phyloP scores from a whole-genome alignment of 2,329 filamentous ascomycete species.

The Trichophyton mentagrophytes region DNA sequence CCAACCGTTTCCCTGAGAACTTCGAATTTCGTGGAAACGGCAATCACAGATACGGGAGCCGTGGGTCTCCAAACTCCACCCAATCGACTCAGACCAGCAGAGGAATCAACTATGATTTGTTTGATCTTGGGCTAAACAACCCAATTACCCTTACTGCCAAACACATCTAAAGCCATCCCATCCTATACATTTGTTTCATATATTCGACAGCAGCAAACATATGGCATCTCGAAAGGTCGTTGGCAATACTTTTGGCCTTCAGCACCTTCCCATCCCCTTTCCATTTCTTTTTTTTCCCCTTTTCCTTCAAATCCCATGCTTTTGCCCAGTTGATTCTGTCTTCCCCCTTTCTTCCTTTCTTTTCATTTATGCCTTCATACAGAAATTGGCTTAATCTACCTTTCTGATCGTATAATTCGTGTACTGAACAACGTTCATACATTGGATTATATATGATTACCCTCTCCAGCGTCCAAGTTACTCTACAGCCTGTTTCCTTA shows the following conservation, averaged over 20 bases:
- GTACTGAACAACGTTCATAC: slow-evolving; percentile 12
- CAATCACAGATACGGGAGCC: slow-evolving; percentile 2
- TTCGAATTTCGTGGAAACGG: neutral
- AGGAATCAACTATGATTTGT: neutral
- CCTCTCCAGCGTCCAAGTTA: neutral
- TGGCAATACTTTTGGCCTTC: neutral
- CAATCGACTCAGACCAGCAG: neutral
- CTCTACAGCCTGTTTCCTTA: neutral
- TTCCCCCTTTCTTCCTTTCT: neutral
- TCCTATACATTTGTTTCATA: neutral
- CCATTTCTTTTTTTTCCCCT: neutral
- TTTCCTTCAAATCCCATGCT: neutral
- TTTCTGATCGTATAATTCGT: slow-evolving; percentile 10
- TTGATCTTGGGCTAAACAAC: neutral
- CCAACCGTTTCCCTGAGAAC: neutral
- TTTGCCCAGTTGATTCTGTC: neutral
- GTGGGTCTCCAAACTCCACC: neutral
- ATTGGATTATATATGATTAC: slow-evolving; percentile 13
- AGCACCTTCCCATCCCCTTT: neutral
- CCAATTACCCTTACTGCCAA: neutral
- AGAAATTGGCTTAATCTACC: neutral
- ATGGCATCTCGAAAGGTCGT: neutral
- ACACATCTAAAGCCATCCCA: neutral
- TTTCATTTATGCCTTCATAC: neutral
- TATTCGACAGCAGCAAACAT: neutral